phyloP scores from a whole-genome alignment of 495 filamentous ascomycete species.

The Hypoxylon crocopeplum region DNA sequence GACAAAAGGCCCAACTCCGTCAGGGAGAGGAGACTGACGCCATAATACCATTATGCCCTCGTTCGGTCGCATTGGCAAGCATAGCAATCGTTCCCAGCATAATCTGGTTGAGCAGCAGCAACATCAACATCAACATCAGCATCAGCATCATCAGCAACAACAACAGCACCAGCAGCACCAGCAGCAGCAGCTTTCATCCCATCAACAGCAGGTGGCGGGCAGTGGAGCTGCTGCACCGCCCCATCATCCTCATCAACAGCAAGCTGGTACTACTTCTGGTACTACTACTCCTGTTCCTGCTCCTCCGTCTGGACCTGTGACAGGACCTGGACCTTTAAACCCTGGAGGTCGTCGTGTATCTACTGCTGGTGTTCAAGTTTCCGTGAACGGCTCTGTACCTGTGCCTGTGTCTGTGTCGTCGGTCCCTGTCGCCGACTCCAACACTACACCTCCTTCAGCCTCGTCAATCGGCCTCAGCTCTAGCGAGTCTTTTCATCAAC shows the following conservation, averaged over 20 bases:
- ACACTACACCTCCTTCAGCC: conserved; percentile 52
- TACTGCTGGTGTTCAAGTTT: conserved; percentile 28
- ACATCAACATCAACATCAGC: conserved; percentile 41
- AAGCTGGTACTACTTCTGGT: conserved; percentile 7
- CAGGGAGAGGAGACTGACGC: conserved; percentile 15
- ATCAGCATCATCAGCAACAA: conserved; percentile 39
- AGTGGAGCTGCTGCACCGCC: conserved; percentile 44
- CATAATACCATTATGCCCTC: conserved; percentile 51
- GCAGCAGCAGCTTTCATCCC: conserved; percentile 30
- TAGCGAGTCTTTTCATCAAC: conserved; percentile 54
- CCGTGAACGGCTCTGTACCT: conserved; percentile 18
- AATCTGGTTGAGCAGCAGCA: conserved; percentile 54
- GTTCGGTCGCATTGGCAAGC: conserved; percentile 54
- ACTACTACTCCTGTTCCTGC: conserved; percentile 19
- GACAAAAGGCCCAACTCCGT: conserved; percentile 18
- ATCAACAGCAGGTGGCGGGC: conserved; percentile 42
- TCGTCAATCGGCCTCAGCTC: conserved; percentile 51
- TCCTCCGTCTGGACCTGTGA: conserved; percentile 12
- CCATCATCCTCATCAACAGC: conserved; percentile 36
- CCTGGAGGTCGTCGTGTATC: conserved; percentile 33
- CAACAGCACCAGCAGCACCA: conserved; percentile 40
- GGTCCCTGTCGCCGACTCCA: conserved; percentile 28
- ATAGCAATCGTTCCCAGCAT: conserved; percentile 59
- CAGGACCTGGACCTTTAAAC: conserved; percentile 17
- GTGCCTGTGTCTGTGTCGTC: conserved; percentile 6